Evolutionary conservation across 768 basidiomycete species (phyloP).

Genomic region (Hebeloma cylindrosporum): DNA sequence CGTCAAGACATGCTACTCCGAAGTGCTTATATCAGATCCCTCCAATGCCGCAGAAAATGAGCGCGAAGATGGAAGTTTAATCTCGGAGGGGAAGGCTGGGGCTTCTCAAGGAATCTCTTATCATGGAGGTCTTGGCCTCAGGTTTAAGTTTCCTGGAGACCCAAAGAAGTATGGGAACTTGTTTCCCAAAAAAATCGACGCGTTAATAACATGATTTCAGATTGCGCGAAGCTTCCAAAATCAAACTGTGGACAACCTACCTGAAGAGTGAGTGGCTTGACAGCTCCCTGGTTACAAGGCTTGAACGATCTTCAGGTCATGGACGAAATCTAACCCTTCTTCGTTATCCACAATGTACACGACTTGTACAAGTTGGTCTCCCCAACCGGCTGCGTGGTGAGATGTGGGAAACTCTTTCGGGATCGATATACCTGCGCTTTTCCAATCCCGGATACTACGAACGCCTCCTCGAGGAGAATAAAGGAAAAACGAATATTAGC

Average conservation of each 20-base stretch:
- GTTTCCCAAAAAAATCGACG: background rate
- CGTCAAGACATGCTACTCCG: conserved; percentile 91
- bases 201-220: conserved; percentile 35
- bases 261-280: conserved; percentile 55
- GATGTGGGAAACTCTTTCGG: conserved; percentile 97
- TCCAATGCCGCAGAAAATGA: conserved; percentile 62
- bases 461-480: conserved; percentile 70
- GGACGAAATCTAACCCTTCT: conserved; percentile 94
- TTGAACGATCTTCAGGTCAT: conserved; percentile 54
- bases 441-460: conserved; percentile 83
- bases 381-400: conserved; percentile 94
- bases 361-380: conserved; percentile 95
- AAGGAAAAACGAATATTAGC: conserved; percentile 77
- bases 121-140: conserved; percentile 77
- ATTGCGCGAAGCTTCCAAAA: conserved; percentile 88
- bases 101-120: conserved; percentile 52
- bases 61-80: conserved; percentile 66
- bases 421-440: conserved; percentile 89
- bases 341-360: conserved; percentile 94
- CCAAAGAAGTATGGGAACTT: conserved; percentile 70
- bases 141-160: conserved; percentile 90
- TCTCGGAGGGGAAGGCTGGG: conserved; percentile 51
- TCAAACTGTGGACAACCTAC: conserved; percentile 94
- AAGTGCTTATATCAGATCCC: conserved; percentile 68
- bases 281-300: conserved; percentile 9